Evolutionary conservation across 371 early-diverging fungal genomes (phyloP), one percentile per base, ranked within the genome.

Genomic region (Dinochytrium kinnereticum): DNA sequence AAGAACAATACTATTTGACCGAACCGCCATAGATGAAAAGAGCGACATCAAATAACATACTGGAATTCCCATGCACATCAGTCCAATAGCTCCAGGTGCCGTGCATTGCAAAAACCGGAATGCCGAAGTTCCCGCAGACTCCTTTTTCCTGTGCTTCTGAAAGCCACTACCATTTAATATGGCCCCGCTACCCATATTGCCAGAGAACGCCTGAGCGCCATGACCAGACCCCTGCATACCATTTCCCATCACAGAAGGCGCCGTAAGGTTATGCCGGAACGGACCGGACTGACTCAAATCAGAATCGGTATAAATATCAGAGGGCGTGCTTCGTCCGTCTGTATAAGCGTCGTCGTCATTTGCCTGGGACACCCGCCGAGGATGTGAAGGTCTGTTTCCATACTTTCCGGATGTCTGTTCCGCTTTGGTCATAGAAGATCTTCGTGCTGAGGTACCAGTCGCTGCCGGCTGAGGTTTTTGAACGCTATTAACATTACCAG

Each of bases 41-140:
- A 30, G 26, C 57, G 57, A 55, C 57, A 55, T 55, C 17, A 24
- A 10, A 26, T 55, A 55, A 30, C 57, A 55, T 26, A 55, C 57
- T 19, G 57, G 57, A 55, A 55, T 10, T 10, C 57, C 30, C 57
- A 55, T 55, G 24, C 57, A 55, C 30, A 55, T 55, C 57, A 55
- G 26, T 10, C 44, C 57, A 30, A 55, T 26, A 24, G 24, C 7
- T 7, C 57, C 57, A 55, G 57, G 57, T 26, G 26, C 26, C 10
- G 57, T 55, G 57, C 57, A 55, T 26, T 55, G 57, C 21, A 55
- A 26, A 30, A 55, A 55, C 57, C 57, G 7, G 26, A 55, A 26
- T 17, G 57, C 57, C 10, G 57, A 55, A 26, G 57, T 55, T 10
- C 57, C 57, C 5, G 57, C 17, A 24, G 57, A 17, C 26, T 55